A percentile compares a stretch with the other conserved stretches of the same genome.
phyloP scores from a whole-genome alignment of 2,329 filamentous ascomycete species.

The Penicillium vulpinum region DNA sequence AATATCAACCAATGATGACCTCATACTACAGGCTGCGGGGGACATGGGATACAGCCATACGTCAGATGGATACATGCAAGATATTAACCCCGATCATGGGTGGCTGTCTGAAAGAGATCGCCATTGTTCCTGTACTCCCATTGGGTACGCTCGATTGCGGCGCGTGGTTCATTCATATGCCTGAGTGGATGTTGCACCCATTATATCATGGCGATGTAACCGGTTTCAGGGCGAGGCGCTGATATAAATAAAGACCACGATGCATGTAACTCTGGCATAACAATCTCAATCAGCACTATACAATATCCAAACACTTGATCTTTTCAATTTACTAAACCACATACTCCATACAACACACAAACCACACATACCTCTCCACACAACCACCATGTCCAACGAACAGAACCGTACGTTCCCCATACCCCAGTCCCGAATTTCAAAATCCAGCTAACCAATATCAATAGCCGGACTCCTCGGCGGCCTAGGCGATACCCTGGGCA shows the following conservation, averaged over 20 bases:
- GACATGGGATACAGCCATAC: constrained; percentile 6
- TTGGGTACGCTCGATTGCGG: background rate
- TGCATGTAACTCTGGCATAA: background rate
- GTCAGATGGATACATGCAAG: constrained; percentile 14
- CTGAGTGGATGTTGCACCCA: constrained; percentile 10
- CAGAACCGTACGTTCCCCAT: constrained; percentile 12
- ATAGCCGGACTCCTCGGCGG: constrained; percentile 29
- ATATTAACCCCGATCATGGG: background rate
- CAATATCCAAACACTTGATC: background rate
- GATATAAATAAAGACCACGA: constrained; percentile 3
- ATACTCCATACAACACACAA: background rate
- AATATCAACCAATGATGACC: constrained; percentile 8
- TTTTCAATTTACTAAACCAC: background rate
- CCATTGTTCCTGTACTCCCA: background rate
- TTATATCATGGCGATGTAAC: constrained; percentile 24
- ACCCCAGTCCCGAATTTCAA: background rate
- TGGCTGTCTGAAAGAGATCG: background rate
- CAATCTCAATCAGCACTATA: background rate
- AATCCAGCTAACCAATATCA: background rate
- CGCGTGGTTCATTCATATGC: background rate
- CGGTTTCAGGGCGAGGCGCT: constrained; percentile 4
- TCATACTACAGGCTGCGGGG: background rate
- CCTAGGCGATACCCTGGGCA: constrained; percentile 29
- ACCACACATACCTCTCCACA: background rate
- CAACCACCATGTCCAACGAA: constrained; percentile 13